A percentile compares a stretch with the other conserved stretches of the same genome.
phyloP scores from a whole-genome alignment of 768 basidiomycete species.

The Mycena albidolilacea region DNA sequence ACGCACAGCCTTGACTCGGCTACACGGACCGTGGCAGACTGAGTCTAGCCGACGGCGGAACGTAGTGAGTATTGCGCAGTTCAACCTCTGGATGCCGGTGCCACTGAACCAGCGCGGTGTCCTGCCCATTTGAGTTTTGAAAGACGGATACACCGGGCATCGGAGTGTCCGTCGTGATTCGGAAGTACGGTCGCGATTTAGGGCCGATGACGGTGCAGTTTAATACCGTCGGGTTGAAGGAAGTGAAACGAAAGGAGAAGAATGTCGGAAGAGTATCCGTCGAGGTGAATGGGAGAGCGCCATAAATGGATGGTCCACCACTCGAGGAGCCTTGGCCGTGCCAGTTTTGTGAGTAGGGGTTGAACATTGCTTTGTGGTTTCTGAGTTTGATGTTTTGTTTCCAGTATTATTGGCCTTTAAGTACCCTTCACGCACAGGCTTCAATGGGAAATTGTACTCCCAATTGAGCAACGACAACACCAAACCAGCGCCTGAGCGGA shows the following conservation, averaged over 20 bases:
- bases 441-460: slow-evolving; percentile 9
- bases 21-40: no score
- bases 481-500: not conserved
- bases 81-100: slow-evolving; percentile 52
- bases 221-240: slow-evolving; percentile 46
- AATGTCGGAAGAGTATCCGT: slow-evolving; percentile 29
- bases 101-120: slow-evolving; percentile 60
- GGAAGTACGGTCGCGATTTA: slow-evolving; percentile 53
- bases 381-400: not conserved
- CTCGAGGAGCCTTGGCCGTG: not conserved
- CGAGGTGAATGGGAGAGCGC: slow-evolving; percentile 36
- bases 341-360: slow-evolving; percentile 34
- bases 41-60: no score
- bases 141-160: slow-evolving; percentile 54
- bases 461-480: not conserved
- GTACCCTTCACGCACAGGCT: not conserved
- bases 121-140: slow-evolving; percentile 54
- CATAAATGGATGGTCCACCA: slow-evolving; percentile 33
- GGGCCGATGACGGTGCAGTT: slow-evolving; percentile 57
- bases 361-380: slow-evolving; percentile 22
- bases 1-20: no score
- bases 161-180: slow-evolving; percentile 53
- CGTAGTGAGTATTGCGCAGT: slow-evolving; percentile 51
- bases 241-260: slow-evolving; percentile 37
- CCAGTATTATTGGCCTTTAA: not conserved